Evolutionary conservation across 257 asterid species (phyloP).

Genomic region (Thymus quinquecostatus): DNA sequence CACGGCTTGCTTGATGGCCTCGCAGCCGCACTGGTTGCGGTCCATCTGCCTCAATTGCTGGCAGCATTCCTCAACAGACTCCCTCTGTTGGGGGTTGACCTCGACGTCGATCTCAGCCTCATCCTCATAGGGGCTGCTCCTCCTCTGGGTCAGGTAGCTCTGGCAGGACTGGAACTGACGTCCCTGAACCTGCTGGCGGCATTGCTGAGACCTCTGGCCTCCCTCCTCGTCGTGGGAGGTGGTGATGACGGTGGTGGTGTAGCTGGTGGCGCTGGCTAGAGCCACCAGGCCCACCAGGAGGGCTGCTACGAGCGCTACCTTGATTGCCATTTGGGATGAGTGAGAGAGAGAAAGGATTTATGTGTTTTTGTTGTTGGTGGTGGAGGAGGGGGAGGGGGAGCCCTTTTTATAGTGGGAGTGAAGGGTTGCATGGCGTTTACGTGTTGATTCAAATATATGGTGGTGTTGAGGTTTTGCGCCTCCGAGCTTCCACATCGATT

Average conservation of each 20-base stretch:
- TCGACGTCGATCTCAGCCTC: background rate
- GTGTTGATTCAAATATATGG: constrained; percentile 30
- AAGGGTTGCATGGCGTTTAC: constrained; percentile 37
- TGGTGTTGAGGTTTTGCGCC: background rate
- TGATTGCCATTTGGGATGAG: constrained; percentile 35
- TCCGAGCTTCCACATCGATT: constrained; percentile 38
- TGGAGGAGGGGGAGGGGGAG: background rate
- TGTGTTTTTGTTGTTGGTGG: background rate
- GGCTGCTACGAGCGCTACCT: constrained; percentile 35
- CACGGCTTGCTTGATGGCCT: constrained; percentile 40
- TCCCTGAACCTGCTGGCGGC: constrained; percentile 38
- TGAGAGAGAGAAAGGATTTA: background rate
- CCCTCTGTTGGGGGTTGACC: constrained; percentile 6
- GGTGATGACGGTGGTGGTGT: constrained; percentile 45
- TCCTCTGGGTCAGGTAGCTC: constrained; percentile 28
- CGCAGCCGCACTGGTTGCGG: constrained; percentile 42
- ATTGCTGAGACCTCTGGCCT: constrained; percentile 24
- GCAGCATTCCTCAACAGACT: constrained; percentile 38
- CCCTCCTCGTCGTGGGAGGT: constrained; percentile 31
- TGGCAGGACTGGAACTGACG: constrained; percentile 42
- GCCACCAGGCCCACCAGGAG: constrained; percentile 49
- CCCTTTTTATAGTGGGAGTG: constrained; percentile 35
- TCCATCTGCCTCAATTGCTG: constrained; percentile 32
- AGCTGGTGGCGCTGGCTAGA: constrained; percentile 37
- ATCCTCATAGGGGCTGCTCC: constrained; percentile 7